Evolutionary conservation across 306 rosid species (phyloP).

Genomic region (Casuarina glauca): DNA sequence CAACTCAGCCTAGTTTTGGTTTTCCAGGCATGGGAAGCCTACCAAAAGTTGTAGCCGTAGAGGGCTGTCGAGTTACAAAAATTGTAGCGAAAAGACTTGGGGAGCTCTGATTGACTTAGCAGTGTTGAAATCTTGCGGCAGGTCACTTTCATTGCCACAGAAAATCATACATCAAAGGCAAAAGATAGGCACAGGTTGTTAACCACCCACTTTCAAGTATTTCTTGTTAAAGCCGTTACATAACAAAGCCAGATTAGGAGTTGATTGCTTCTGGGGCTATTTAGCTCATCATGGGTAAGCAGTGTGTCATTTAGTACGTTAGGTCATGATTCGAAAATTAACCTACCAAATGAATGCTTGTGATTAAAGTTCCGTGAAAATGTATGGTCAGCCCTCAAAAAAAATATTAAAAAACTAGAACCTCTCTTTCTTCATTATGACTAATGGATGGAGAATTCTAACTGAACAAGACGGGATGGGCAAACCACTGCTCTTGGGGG

Average conservation of each 20-base stretch:
- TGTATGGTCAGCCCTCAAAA: slow-evolving; percentile 30
- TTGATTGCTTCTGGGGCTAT: slow-evolving; percentile 18
- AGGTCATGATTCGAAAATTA: slow-evolving; percentile 56
- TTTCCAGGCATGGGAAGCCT: neutral
- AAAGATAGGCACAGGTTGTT: slow-evolving; percentile 22
- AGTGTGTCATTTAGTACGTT: slow-evolving; percentile 62
- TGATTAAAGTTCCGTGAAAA: slow-evolving; percentile 45
- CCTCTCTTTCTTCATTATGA: slow-evolving; percentile 13
- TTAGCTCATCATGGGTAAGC: slow-evolving; percentile 51
- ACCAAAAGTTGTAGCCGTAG: neutral
- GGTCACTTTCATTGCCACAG: neutral
- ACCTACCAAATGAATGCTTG: slow-evolving; percentile 55
- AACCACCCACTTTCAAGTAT: slow-evolving; percentile 27
- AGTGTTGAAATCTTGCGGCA: neutral
- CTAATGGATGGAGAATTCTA: slow-evolving; percentile 33
- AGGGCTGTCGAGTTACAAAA: too few species aligned
- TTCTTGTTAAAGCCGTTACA: slow-evolving; percentile 46
- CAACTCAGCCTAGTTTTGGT: neutral
- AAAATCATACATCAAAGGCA: neutral
- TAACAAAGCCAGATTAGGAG: slow-evolving; percentile 23
- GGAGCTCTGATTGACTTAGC: neutral
- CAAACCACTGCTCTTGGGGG: slow-evolving; percentile 24
- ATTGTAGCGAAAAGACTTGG: neutral
- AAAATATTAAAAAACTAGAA: slow-evolving; percentile 33
- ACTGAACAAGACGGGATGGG: slow-evolving; percentile 34